phyloP scores from a whole-genome alignment of 192 early-diverging fungal genomes.

The Allomyces macrogynus region DNA sequence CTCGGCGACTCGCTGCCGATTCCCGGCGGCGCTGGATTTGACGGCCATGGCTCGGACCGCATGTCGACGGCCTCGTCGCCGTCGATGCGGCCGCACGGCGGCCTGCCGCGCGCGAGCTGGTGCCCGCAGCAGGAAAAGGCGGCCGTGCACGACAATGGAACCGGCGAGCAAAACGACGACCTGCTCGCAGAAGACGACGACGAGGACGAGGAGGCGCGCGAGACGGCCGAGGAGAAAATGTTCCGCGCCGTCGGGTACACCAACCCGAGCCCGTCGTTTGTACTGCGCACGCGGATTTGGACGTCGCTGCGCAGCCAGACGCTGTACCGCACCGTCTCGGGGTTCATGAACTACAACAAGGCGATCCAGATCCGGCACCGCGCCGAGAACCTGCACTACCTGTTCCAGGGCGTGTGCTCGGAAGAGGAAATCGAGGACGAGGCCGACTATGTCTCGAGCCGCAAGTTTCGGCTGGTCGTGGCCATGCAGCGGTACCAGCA shows the following conservation, averaged over 20 bases:
- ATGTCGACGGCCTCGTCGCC: too few species aligned
- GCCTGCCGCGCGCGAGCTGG: too few species aligned
- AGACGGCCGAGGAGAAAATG: slow-evolving; percentile 51
- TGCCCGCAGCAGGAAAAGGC: too few species aligned
- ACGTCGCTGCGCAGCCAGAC: slow-evolving; percentile 69
- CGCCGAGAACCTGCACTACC: slow-evolving; percentile 48
- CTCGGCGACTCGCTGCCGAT: not conserved
- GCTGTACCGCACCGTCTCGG: slow-evolving; percentile 64
- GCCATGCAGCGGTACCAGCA: slow-evolving; percentile 67
- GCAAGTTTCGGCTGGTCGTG: slow-evolving; percentile 69
- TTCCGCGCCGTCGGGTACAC: slow-evolving; percentile 70
- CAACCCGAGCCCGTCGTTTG: slow-evolving; percentile 57
- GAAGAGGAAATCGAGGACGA: slow-evolving; percentile 43
- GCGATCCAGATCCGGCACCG: slow-evolving; percentile 60
- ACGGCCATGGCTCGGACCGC: too few species aligned
- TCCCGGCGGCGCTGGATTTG: too few species aligned
- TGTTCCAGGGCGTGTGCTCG: slow-evolving; percentile 36
- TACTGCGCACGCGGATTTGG: slow-evolving; percentile 70
- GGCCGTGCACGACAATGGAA: too few species aligned
- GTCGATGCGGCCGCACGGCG: too few species aligned
- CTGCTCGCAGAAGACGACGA: too few species aligned
- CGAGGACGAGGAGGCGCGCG: slow-evolving; percentile 28
- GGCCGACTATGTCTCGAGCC: slow-evolving; percentile 37
- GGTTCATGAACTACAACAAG: slow-evolving; percentile 74
- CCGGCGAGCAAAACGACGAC: too few species aligned